phyloP scores from a whole-genome alignment of 192 early-diverging fungal genomes.

The Funneliformis mosseae region DNA sequence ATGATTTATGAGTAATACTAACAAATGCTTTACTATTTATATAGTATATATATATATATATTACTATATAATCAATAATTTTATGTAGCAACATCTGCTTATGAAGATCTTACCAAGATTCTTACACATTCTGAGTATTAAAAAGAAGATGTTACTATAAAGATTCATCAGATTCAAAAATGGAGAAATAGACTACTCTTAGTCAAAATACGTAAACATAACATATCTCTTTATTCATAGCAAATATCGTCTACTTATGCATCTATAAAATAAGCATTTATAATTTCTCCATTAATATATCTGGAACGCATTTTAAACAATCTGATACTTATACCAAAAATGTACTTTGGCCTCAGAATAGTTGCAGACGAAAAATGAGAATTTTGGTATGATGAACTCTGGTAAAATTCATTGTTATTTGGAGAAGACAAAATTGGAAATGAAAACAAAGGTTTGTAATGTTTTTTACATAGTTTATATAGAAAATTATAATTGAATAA shows the following conservation, averaged over 20 bases:
- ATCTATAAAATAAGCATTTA: neutral
- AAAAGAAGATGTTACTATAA: neutral
- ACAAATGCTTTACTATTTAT: too few relatives aligned
- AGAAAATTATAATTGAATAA: too few relatives aligned
- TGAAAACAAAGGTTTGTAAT: neutral
- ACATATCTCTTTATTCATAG: too few relatives aligned
- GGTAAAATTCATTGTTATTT: neutral
- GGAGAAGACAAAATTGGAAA: neutral
- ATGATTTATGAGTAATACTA: neutral
- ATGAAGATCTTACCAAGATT: constrained; percentile 20
- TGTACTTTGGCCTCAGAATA: neutral
- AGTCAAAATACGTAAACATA: neutral
- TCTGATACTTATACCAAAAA: neutral
- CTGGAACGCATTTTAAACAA: neutral
- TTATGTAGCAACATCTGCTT: neutral
- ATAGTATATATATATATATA: too few relatives aligned
- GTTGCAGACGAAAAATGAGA: neutral
- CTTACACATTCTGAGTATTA: neutral
- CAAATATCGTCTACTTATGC: neutral
- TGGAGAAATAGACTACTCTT: constrained; percentile 8
- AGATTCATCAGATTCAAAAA: neutral
- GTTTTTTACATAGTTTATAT: too few relatives aligned
- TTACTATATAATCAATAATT: too few relatives aligned
- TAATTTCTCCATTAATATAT: neutral
- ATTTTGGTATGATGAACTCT: neutral